Evolutionary conservation across 306 rosid genomes (phyloP), one percentile per base, ranked within the genome.

Genomic region (Vigna trinervia): DNA sequence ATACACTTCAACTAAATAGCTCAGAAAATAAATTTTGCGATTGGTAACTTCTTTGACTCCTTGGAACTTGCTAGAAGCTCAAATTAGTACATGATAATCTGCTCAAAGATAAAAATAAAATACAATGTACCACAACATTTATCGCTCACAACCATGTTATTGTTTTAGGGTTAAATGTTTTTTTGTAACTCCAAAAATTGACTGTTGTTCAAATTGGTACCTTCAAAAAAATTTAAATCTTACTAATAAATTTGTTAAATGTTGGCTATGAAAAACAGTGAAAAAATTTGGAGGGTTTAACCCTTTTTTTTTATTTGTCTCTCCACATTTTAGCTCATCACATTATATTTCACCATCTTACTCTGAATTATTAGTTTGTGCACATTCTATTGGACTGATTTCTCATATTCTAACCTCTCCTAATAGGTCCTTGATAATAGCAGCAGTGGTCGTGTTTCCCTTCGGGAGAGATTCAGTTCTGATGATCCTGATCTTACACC

Each of bases 401-500:
- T 76, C 62, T 12, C 73, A 48, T 56, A 12, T 73, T 77, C 10
- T 48, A 20, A 59, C 59, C 23, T 62, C 69, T 47, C 32, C 47
- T 5, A 53, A 12, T 85, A 96, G 99, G 94, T 92, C 70, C 48
- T 81, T 74, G 89, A 88, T 60, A 89, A 90, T 34, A 73, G 81
- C 34, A 68, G 80, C 52, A 38, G 81, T 66, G 81, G 11, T 39
- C 80, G 85, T 52, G 92, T 89, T 19, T 74, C 83, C 13, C 64
- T 91, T 34, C 52, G 91, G 53, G 74, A 71, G 86, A 91, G 89
- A 82, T 66, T 96, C 83, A 84, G 62, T 0, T 84, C 86, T 10
- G 98, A 89, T 62, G 89, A 95, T 81, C 93, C 92, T 22, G 66
- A 81, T 72, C 94, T 96, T 56, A 86, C 90, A 41, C 43, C 73